Conservation (phyloP, 2,329 filamentous ascomycete species). For the Exophiala dermatitidis region DNA sequence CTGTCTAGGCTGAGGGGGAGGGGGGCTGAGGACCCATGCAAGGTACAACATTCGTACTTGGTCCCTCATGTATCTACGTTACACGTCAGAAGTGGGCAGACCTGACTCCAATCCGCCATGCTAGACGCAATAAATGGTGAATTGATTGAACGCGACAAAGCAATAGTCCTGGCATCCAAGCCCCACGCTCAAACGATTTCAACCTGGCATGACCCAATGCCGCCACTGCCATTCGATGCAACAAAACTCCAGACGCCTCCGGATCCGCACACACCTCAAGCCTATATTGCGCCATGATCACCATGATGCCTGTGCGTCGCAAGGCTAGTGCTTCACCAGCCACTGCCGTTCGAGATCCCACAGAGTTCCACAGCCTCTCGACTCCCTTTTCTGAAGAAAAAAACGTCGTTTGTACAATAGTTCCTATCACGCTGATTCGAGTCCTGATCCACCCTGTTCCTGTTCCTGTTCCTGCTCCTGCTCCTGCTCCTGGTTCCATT, state of each 20-base stretch:
- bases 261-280: neutral
- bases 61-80: too few relatives aligned
- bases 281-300: slow-evolving; percentile 10
- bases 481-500: neutral
- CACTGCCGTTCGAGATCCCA: slow-evolving; percentile 2
- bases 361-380: slow-evolving; percentile 1
- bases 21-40: too few relatives aligned
- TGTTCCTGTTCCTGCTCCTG: too few relatives aligned
- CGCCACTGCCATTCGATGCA: neutral
- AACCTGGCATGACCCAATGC: neutral
- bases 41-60: too few relatives aligned
- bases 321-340: slow-evolving; percentile 11
- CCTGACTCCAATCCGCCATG: neutral
- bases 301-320: slow-evolving; percentile 7
- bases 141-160: neutral
- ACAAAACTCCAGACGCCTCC: neutral
- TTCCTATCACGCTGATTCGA: neutral
- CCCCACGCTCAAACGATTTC: neutral
- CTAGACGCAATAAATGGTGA: neutral
- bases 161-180: neutral
- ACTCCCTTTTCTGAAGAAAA: neutral
- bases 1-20: too few relatives aligned
- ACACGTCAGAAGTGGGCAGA: too few relatives aligned
- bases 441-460: neutral
- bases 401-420: slow-evolving; percentile 1